Base-by-base conservation (phyloP, 176 grass and related monocot species). In the Paspalum notatum region DNA sequence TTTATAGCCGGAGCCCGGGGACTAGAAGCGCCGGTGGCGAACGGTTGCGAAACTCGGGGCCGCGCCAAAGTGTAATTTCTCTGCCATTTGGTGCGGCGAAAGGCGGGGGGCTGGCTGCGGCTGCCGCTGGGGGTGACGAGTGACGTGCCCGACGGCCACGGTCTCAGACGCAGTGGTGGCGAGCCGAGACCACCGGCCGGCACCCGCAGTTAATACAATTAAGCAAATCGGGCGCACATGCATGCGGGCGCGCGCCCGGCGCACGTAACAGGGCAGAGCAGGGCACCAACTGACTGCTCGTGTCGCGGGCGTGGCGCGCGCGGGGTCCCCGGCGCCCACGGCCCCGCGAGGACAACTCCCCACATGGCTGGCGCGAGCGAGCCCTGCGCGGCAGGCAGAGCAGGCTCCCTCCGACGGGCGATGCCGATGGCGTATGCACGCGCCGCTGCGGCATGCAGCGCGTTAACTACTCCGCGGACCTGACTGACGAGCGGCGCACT, bases 221-320 rank as follows among this genome's bases (percentile, higher is more conserved):
- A 74, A 82, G 24, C 82, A 48, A 85, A 81, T 86, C 88, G 68
- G 80, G 84, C 52, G 88, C 84, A 86, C 88, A 86, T 87, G 88
- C 79, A 74, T 42, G 25, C 41, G 18, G 12, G 17, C 64, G 67
- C 26, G 17, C 12, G 17, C 67, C 42, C 82, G 63, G 48, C 77
- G 77, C 54, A 60, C 77, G 41, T 40, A 58, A 49, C 41, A 17
- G 25, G 58, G 53, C 20, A 17, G 55, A 45, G 40, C 7, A 5
- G 8, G 53, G 53, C 83, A 73, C 83, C 75, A 63, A 72, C 84
- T 75, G 32, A 56, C 84, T 61, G 85, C 73, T 78, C 59, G 72
- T 46, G 81, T 14, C 46, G 22, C n/a, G 80, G 5, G 56, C 24
- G 25, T 2, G 72, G 52, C 20, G 7, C 8, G 42, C 21, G 11